Evolutionary conservation across 768 basidiomycete species (phyloP).

Genomic region (Scleroderma citrinum): DNA sequence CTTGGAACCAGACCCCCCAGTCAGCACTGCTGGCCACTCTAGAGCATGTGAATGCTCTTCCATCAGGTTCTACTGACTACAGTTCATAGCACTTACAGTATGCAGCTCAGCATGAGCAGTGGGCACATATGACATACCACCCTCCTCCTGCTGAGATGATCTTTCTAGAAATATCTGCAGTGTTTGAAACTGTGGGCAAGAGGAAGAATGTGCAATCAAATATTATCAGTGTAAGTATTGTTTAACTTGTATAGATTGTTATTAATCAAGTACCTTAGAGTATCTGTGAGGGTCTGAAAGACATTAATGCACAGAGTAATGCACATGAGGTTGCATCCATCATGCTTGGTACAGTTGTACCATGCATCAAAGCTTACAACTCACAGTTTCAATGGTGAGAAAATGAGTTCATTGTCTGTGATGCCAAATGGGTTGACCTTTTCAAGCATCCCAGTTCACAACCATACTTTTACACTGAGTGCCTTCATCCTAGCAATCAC

Average conservation of each 20-base stretch:
- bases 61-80: not conserved
- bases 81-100: slow-evolving; percentile 1
- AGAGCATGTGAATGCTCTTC: not conserved
- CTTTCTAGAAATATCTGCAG: not conserved
- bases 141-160: slow-evolving; percentile 2
- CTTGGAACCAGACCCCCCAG: not conserved
- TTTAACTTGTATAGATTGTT: not conserved
- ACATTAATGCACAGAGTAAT: slow-evolving; percentile 1
- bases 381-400: not conserved
- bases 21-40: not conserved
- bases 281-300: slow-evolving; percentile 7
- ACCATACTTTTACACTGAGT: slow-evolving; percentile 7
- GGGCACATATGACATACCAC: not conserved
- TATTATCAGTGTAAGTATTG: slow-evolving; percentile 1
- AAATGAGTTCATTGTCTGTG: slow-evolving; percentile 5
- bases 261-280: not conserved
- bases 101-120: not conserved
- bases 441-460: not conserved
- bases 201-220: not conserved
- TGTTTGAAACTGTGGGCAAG: not conserved
- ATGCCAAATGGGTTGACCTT: slow-evolving; percentile 7
- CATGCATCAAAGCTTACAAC: not conserved
- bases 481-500: not conserved
- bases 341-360: not conserved
- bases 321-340: not conserved